Evolutionary conservation across 164 flowering plant species (phyloP), one percentile per base, ranked within the genome.

Genomic region (Magnolia officinalis): DNA sequence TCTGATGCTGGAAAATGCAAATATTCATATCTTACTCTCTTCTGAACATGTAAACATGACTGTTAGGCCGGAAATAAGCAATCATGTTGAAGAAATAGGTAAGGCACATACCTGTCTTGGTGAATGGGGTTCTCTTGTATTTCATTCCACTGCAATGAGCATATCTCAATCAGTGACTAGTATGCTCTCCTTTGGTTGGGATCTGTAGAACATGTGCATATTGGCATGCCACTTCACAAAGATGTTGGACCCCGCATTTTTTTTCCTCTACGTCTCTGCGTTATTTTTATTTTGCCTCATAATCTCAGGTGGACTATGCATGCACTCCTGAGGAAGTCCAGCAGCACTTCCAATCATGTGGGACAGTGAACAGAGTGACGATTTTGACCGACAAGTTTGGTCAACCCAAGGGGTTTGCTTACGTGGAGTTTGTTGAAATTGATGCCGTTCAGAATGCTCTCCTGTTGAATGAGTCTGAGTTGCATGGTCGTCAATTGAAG

Each of bases 301-400:
- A 37, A 79, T 63, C 69, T 61, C 84, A 90, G 97, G 95, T 92
- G 18, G 95, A 92, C 83, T 92, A 92, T 84, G 87, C 89, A 16
- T 92, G 97, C 71, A 86, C 92, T 6, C 93, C 91, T 49, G 97
- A 92, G 81, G 96, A 92, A 82, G 92, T 92, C 58, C 93, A 90
- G 83, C 92, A 88, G 84, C 96, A 90, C 82, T 92, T 92, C 65
- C 91, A 90, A 59, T 88, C 94, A 1, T 89, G 94, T 85, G 93
- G 94, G 75, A 90, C 92, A 1, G 92, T 92, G 76, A 92, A 92
- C 79, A 84, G 97, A 76, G 97, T 92, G 69, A 89, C 95, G 0
- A 90, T 92, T 73, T 85, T 88, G 88, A 87, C 93, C 0, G 91
- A 92, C 87, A 90, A 89, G 75, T 88, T 89, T 86, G 96, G 94